phyloP scores from a whole-genome alignment of 805 yeast genomes.

The Saccharomycopsis babjevae region DNA sequence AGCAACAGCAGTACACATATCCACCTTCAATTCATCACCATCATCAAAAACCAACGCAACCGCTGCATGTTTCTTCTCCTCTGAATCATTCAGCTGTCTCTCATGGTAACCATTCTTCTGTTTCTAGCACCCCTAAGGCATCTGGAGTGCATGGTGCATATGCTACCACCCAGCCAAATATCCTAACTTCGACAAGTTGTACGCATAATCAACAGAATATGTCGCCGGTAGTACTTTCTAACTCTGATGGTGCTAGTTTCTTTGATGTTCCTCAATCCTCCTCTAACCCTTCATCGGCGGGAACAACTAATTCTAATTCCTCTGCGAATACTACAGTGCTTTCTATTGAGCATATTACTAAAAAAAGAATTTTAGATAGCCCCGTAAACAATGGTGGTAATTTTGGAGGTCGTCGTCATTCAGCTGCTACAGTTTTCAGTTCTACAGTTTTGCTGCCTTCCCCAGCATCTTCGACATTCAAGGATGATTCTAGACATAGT shows the following conservation, averaged over 20 bases:
- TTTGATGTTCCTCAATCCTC: not conserved
- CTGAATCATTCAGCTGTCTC: not conserved
- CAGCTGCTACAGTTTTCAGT: constrained; percentile 14
- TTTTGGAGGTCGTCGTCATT: constrained; percentile 12
- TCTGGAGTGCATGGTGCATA: too few species aligned
- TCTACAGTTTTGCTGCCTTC: constrained; percentile 4
- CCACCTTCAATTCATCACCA: not conserved
- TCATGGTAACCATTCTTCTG: not conserved
- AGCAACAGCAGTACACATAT: not conserved
- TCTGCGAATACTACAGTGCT: not conserved
- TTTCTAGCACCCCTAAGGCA: not conserved
- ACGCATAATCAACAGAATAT: not conserved
- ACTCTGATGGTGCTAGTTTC: not conserved
- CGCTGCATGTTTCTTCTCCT: not conserved
- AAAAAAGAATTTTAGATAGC: constrained; percentile 14
- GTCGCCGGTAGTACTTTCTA: not conserved
- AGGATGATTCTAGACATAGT: constrained; percentile 6
- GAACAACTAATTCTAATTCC: not conserved
- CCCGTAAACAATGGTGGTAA: not conserved
- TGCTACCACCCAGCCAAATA: not conserved
- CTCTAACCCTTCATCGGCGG: not conserved
- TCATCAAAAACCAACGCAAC: constrained; percentile 10
- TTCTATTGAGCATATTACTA: not conserved
- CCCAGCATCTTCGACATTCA: constrained; percentile 6
- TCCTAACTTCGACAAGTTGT: not conserved